Percentiles rank a stretch among this genome's conserved stretches.
phyloP scores from a whole-genome alignment of 2,329 filamentous ascomycete genomes.

The Penicillium italicum region DNA sequence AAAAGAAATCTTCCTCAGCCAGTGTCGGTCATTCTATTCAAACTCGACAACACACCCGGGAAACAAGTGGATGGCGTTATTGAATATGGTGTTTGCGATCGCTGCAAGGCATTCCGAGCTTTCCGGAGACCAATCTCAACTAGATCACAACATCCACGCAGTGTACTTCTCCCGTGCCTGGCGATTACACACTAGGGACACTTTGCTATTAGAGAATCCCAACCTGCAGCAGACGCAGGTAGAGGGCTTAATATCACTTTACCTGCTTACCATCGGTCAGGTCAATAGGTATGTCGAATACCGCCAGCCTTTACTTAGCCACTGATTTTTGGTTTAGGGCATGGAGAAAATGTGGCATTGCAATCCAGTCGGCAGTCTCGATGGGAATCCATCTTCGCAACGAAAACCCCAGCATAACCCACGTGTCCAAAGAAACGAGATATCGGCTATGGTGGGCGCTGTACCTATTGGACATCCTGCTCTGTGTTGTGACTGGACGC shows the following conservation, averaged over 20 bases:
- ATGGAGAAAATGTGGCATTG: conserved; percentile 8
- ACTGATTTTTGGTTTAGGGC: background rate
- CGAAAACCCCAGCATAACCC: background rate
- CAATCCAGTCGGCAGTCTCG: conserved; percentile 5
- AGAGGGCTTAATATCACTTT: conserved; percentile 41
- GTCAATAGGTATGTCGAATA: conserved; percentile 37
- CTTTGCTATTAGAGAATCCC: conserved; percentile 38
- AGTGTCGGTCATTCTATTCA: conserved; percentile 39
- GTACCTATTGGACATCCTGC: conserved; percentile 1
- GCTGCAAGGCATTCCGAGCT: conserved; percentile 37
- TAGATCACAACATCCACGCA: conserved; percentile 32
- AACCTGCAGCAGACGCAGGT: conserved; percentile 46
- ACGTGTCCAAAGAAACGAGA: conserved; percentile 6
- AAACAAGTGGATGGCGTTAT: conserved; percentile 41
- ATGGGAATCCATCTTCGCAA: conserved; percentile 8
- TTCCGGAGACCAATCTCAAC: conserved; percentile 23
- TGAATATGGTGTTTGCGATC: conserved; percentile 47
- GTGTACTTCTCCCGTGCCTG: conserved; percentile 44
- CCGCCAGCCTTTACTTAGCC: background rate
- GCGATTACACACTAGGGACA: conserved; percentile 37
- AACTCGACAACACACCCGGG: conserved; percentile 33
- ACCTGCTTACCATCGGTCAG: conserved; percentile 40
- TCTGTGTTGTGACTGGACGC: conserved; percentile 5
- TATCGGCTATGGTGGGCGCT: conserved; percentile 10
- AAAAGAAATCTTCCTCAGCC: conserved; percentile 37